Base-by-base conservation (phyloP, 495 filamentous ascomycete species). In the Pyrenula massariospora region DNA sequence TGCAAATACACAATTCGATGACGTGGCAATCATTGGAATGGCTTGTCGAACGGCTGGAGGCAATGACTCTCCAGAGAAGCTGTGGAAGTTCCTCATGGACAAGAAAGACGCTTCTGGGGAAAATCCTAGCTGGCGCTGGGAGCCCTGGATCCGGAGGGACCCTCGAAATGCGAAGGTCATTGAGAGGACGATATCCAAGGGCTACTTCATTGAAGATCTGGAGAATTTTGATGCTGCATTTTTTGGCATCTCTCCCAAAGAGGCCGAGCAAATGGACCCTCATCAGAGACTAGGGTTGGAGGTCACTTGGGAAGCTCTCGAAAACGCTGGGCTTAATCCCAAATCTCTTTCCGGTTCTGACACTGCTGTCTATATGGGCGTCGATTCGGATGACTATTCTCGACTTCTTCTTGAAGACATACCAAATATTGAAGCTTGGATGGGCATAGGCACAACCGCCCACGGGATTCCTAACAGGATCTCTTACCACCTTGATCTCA, bases 321-420 rank as follows among this genome's bases (percentile, higher is more conserved):
- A 65, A 25, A 42, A 61, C 56, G 69, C 69, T 19, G 71, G 71
- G 0, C 62, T 70, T 42, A 12, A 54, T 0, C 47, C 57, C 0
- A 24, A 67, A 12, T 54, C 42, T 22, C 49, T 71, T 10, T 25
- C 54, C 2, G 68, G 66, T 1, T 60, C 56, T 10, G 50, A 68
- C 52, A 68, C 70, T 5, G 61, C 61, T 12, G 66, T 68, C 12
- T 69, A 60, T 58, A 56, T 58, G 48, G 63, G 66, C 31, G 60
- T 67, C 20, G 60, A 68, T 60, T 65, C 64, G 19, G 63, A 70
- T 58, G 67, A 77, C 62, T 71, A 73, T 52, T 57, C 52, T 23
- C 64, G 60, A 51, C 63, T 71, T 8, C 24, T 74, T 2, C 61
- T 69, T 2, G 68, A 72, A 47, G 68, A 70, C 49, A 23, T 70